Conservation (phyloP, 2,329 filamentous ascomycete species). For the Aspergillus proliferans region DNA sequence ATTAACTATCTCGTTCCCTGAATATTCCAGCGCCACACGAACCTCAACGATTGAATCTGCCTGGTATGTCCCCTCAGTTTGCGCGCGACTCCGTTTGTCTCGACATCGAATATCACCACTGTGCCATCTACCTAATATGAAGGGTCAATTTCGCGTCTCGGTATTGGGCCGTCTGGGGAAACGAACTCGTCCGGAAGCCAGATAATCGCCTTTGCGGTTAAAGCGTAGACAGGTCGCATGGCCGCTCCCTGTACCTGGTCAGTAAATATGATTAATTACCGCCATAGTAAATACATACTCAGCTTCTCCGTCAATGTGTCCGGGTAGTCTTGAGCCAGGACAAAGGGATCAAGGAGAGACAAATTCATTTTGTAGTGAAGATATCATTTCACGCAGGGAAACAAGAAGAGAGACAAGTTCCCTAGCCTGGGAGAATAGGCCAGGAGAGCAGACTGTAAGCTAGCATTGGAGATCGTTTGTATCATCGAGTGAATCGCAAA, state of each 20-base stretch:
- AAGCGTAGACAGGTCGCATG: slow-evolving; percentile 70
- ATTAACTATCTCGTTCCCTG: slow-evolving; percentile 1
- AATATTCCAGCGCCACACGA: slow-evolving; percentile 5
- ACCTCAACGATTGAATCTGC: slow-evolving; percentile 82
- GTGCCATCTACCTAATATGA: slow-evolving; percentile 67
- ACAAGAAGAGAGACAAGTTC: slow-evolving; percentile 2
- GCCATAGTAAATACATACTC: slow-evolving; percentile 44
- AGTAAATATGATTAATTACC: slow-evolving; percentile 8
- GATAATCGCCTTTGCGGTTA: slow-evolving; percentile 87
- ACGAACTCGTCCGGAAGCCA: slow-evolving; percentile 79
- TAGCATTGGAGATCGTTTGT: slow-evolving; percentile 16
- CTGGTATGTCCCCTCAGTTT: slow-evolving; percentile 90
- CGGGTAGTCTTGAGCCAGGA: slow-evolving; percentile 75
- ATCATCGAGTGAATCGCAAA: slow-evolving; percentile 2
- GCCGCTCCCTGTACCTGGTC: slow-evolving; percentile 46
- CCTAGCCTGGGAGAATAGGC: slow-evolving; percentile 22
- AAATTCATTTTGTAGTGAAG: slow-evolving; percentile 54
- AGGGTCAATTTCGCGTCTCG: slow-evolving; percentile 12
- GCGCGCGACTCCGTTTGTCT: slow-evolving; percentile 92
- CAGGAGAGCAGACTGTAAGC: slow-evolving; percentile 12
- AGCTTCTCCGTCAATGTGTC: slow-evolving; percentile 84
- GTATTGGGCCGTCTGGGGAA: background rate
- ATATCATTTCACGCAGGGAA: background rate
- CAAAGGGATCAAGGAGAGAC: slow-evolving; percentile 64
- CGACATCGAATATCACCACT: slow-evolving; percentile 92